Base-by-base conservation (phyloP, 2,329 filamentous ascomycete genomes). In the Aphanocladium album region DNA sequence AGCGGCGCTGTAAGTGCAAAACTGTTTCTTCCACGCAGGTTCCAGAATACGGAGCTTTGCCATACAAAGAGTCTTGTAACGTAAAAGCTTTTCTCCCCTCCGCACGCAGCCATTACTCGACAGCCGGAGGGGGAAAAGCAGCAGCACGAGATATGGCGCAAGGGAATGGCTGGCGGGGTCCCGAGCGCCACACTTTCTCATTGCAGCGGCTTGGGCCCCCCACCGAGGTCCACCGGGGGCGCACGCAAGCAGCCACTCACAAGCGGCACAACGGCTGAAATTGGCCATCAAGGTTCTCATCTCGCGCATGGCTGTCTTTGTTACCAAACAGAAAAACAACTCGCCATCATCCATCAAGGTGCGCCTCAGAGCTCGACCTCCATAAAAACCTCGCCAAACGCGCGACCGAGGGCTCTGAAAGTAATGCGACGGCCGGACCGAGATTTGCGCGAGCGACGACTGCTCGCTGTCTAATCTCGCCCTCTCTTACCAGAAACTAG, bases 271-370 rank as follows among this genome's bases (percentile, higher is more conserved):
- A 41, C 17, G 2, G 16, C 41, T 50, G 37, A 5, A 49, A 60
- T 45, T 33, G 56, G 51, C 61, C 61, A 62, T 62, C 61, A 53
- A 52, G 61, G 61, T 62, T 60, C 61, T 62, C 61, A 46, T 33
- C 23, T 23, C 37, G 11, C 27, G 12, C 12, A 46, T 17, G 17
- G 7, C 25, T 46, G 39, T 17, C 43, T 17, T 19, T 50, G 3
- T 41, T 53, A 23, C 35, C 5, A 41, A 39, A 41, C 5, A 21
- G 25, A 45, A n/a, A 9, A 8, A 6, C 25, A 6, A 51, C 17
- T 51, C 49, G 35, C 14, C 11, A 33, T 30, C 23, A 43, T 39
- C 46, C 23, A 37, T 23, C 53, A 47, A 56, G 53, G 53, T 56
- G 53, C 53, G 53, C 56, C 45, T 23, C 2, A 21, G 17, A n/a